Conservation (phyloP, 2,329 filamentous ascomycete species). For the Clathrospora elynae region DNA sequence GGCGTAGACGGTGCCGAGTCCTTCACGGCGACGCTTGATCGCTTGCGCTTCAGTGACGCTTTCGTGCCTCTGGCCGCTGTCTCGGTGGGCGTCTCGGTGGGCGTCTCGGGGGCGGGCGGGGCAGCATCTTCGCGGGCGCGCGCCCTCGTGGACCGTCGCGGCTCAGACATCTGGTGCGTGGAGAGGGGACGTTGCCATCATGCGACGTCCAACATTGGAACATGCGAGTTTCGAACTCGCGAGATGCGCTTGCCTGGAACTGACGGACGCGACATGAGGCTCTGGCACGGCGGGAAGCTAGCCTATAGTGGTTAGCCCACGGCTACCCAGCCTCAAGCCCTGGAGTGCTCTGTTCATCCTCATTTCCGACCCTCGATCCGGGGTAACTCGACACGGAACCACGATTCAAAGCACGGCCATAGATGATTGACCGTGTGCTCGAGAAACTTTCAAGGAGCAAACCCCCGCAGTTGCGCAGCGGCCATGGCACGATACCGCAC, state of each 20-base stretch:
- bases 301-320: constrained; percentile 4
- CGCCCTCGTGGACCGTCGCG: constrained; percentile 44
- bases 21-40: constrained; percentile 28
- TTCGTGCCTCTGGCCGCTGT: constrained; percentile 35
- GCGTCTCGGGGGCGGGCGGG: constrained; percentile 29
- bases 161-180: constrained; percentile 39
- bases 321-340: no score
- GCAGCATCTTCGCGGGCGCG: constrained; percentile 45
- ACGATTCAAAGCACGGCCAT: no score
- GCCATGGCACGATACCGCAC: no score
- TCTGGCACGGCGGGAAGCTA: constrained; percentile 5
- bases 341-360: no score
- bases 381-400: no score
- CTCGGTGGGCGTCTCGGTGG: constrained; percentile 25
- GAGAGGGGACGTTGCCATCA: constrained; percentile 1
- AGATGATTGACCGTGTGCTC: no score
- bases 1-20: constrained; percentile 36
- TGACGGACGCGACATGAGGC: constrained; percentile 6
- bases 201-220: neutral
- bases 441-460: no score
- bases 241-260: constrained; percentile 1
- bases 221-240: no score
- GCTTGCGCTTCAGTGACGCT: constrained; percentile 44
- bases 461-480: no score
- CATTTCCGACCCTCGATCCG: no score